Conservation (phyloP, 1,284 basidiomycete genomes). For the Leccinum subrobustum region DNA sequence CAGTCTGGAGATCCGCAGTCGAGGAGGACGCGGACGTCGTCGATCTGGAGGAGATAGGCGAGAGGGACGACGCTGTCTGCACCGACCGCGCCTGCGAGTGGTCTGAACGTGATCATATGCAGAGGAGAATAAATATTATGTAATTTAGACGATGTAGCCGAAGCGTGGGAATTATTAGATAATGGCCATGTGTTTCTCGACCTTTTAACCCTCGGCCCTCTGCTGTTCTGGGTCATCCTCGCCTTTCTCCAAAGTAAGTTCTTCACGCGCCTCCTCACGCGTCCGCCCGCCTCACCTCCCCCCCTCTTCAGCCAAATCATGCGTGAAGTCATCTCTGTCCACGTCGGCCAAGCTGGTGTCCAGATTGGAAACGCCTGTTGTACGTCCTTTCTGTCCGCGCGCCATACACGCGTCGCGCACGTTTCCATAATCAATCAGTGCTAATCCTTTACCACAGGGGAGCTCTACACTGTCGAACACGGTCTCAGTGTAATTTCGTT, state of each 20-base stretch:
- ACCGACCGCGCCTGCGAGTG: slow-evolving; percentile 79
- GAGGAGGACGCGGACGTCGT: slow-evolving; percentile 90
- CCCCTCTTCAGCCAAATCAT: slow-evolving; percentile 40
- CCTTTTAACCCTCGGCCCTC: slow-evolving; percentile 39
- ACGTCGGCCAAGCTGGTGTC: slow-evolving; percentile 94
- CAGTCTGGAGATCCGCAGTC: slow-evolving; percentile 93
- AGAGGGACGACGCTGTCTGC: slow-evolving; percentile 66
- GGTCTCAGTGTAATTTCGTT: slow-evolving; percentile 78
- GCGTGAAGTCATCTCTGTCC: slow-evolving; percentile 94
- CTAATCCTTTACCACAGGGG: slow-evolving; percentile 60
- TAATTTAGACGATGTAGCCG: slow-evolving; percentile 9
- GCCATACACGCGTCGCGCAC: slow-evolving; percentile 17
- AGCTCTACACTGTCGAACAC: slow-evolving; percentile 97
- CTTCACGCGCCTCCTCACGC: slow-evolving; percentile 30
- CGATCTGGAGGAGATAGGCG: slow-evolving; percentile 89
- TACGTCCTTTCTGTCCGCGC: slow-evolving; percentile 44
- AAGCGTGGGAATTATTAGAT: slow-evolving; percentile 37
- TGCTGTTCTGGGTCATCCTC: slow-evolving; percentile 33
- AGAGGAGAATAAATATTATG: slow-evolving; percentile 3
- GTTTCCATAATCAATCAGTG: background rate
- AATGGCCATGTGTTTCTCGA: slow-evolving; percentile 35
- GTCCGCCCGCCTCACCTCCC: slow-evolving; percentile 12
- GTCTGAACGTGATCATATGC: slow-evolving; percentile 82
- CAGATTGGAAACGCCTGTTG: slow-evolving; percentile 97
- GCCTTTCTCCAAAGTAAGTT: slow-evolving; percentile 28